Conservation (phyloP, 2,329 filamentous ascomycete species). For the Venturia effusa region DNA sequence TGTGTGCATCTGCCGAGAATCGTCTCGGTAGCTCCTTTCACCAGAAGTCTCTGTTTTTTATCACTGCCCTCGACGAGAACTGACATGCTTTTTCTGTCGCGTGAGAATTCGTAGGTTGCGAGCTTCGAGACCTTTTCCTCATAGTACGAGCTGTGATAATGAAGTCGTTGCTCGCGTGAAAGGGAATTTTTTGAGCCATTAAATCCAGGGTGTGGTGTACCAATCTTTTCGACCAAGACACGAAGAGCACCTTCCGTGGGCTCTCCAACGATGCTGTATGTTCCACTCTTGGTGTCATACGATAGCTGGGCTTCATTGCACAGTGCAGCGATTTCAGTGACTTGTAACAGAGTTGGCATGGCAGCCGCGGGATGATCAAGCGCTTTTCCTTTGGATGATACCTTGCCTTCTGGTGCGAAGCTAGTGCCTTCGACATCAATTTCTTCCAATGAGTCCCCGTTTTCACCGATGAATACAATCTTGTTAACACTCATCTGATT, state of each 20-base stretch:
- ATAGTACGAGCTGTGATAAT: slow-evolving; percentile 77
- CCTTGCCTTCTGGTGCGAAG: slow-evolving; percentile 70
- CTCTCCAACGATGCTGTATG: slow-evolving; percentile 79
- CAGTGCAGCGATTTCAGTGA: slow-evolving; percentile 58
- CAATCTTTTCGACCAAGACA: slow-evolving; percentile 87
- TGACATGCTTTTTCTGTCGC: slow-evolving; percentile 98
- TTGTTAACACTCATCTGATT: slow-evolving; percentile 99
- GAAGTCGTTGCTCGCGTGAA: slow-evolving; percentile 51
- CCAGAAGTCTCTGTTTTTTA: slow-evolving; percentile 65
- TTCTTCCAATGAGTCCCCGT: slow-evolving; percentile 67
- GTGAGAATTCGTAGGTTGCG: slow-evolving; percentile 91
- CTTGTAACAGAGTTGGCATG: slow-evolving; percentile 69
- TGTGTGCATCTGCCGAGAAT: slow-evolving; percentile 87
- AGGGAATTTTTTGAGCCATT: slow-evolving; percentile 42
- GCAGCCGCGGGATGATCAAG: slow-evolving; percentile 57
- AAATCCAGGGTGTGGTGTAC: slow-evolving; percentile 56
- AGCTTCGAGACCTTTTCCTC: slow-evolving; percentile 64
- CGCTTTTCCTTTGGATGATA: slow-evolving; percentile 57
- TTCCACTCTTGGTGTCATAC: slow-evolving; percentile 64
- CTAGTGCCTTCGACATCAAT: slow-evolving; percentile 87
- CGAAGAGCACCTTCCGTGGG: slow-evolving; percentile 90
- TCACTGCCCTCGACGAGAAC: slow-evolving; percentile 55
- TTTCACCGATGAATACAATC: slow-evolving; percentile 69
- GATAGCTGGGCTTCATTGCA: slow-evolving; percentile 84
- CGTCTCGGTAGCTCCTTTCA: slow-evolving; percentile 93